Conservation (phyloP, 352 stramenopile genomes). For the Phytophthora brassicae region DNA sequence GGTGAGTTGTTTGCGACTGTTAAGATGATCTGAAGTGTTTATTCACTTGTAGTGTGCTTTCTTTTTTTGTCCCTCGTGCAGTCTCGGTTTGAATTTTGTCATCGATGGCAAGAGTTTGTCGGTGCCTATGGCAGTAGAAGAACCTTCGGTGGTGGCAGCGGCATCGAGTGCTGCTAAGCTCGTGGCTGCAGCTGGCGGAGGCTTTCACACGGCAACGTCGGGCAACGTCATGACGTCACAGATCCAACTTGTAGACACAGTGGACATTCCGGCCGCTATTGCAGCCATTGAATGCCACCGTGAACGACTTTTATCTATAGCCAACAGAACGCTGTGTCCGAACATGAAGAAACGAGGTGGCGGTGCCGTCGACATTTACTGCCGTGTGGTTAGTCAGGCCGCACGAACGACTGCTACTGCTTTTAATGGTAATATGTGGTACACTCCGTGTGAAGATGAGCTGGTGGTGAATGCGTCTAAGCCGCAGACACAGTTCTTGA, state of each 20-base stretch:
- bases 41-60: conserved; percentile 6
- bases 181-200: conserved; percentile 65
- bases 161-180: conserved; percentile 85
- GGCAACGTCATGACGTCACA: conserved; percentile 89
- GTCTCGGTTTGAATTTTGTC: conserved; percentile 85
- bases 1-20: conserved; percentile 30
- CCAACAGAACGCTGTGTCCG: conserved; percentile 76
- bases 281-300: conserved; percentile 52
- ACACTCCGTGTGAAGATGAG: conserved; percentile 57
- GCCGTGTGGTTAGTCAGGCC: conserved; percentile 67
- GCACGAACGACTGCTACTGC: conserved; percentile 26
- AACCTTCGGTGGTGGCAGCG: conserved; percentile 83
- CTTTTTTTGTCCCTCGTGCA: conserved; percentile 12
- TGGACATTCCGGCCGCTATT: conserved; percentile 59
- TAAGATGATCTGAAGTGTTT: conserved; percentile 2
- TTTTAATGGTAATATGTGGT: conserved; percentile 45
- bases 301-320: conserved; percentile 60
- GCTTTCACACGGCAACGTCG: conserved; percentile 73
- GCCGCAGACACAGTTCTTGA: conserved; percentile 50
- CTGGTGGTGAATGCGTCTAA: conserved; percentile 47
- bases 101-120: conserved; percentile 79
- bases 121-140: conserved; percentile 85
- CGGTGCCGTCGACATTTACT: conserved; percentile 81
- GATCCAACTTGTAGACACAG: conserved; percentile 77
- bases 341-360: conserved; percentile 88